phyloP scores from a whole-genome alignment of 2,329 filamentous ascomycete species.

The Trichophyton schoenleinii region DNA sequence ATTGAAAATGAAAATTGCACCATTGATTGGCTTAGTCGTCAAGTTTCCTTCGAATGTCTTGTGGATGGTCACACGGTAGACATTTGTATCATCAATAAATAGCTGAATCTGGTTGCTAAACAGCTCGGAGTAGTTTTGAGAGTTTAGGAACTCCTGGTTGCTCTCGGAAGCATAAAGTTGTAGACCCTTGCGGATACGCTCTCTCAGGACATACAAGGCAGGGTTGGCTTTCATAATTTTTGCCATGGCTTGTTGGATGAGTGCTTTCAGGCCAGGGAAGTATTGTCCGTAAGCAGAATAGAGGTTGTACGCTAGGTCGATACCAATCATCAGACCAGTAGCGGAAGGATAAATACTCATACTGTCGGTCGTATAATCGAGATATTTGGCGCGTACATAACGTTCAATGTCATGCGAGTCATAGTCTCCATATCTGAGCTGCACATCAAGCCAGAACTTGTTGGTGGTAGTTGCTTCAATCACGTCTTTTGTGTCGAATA shows the following conservation, averaged over 20 bases:
- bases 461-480: slow-evolving; percentile 91
- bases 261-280: slow-evolving; percentile 91
- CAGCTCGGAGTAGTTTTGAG: slow-evolving; percentile 96
- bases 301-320: slow-evolving; percentile 94
- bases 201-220: slow-evolving; percentile 84
- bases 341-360: slow-evolving; percentile 98
- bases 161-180: slow-evolving; percentile 97
- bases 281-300: slow-evolving; percentile 98
- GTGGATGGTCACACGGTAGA: slow-evolving; percentile 98
- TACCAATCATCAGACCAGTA: slow-evolving; percentile 93
- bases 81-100: slow-evolving; percentile 98
- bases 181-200: slow-evolving; percentile 95
- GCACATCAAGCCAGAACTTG: slow-evolving; percentile 98
- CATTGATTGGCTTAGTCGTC: slow-evolving; percentile 98
- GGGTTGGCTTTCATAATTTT: slow-evolving; percentile 99
- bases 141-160: slow-evolving; percentile 98
- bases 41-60: slow-evolving; percentile 99
- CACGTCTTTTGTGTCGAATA: slow-evolving; percentile 92
- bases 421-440: slow-evolving; percentile 93
- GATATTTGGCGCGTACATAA: slow-evolving; percentile 93
- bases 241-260: slow-evolving; percentile 96
- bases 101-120: slow-evolving; percentile 99
- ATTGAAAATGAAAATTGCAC: slow-evolving; percentile 99
- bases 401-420: slow-evolving; percentile 98
- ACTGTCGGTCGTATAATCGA: slow-evolving; percentile 97